Percentiles rank a stretch among this genome's conserved stretches.
Evolutionary conservation across 164 flowering plant genomes (phyloP).

Genomic region (Akebia trifoliata): DNA sequence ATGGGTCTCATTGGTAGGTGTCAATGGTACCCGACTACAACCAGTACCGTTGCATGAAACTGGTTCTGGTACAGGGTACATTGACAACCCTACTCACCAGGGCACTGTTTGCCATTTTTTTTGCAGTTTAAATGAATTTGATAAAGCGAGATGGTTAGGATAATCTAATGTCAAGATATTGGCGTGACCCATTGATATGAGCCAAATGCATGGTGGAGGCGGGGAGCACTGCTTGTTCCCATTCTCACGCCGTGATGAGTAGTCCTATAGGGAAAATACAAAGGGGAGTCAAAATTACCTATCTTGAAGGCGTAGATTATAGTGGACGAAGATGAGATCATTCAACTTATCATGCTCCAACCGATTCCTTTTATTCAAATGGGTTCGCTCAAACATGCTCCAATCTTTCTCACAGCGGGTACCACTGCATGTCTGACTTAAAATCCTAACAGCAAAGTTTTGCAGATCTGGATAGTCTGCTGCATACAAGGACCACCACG

Average conservation of each 20-base stretch:
- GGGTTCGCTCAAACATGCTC: slow-evolving; percentile 27
- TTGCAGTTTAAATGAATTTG: not conserved
- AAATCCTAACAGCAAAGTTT: slow-evolving; percentile 32
- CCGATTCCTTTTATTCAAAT: slow-evolving; percentile 24
- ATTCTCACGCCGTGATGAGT: not conserved
- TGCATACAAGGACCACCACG: slow-evolving; percentile 49
- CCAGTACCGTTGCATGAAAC: no score
- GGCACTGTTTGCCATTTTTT: not conserved
- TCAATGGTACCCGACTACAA: no score
- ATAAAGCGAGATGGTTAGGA: not conserved
- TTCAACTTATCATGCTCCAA: slow-evolving; percentile 28
- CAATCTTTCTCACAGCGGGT: slow-evolving; percentile 15
- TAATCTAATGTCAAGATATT: not conserved
- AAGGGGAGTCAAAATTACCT: slow-evolving; percentile 24
- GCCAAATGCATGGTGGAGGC: not conserved
- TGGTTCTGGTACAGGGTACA: no score
- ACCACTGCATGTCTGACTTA: slow-evolving; percentile 35
- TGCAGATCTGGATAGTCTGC: slow-evolving; percentile 33
- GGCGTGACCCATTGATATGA: not conserved
- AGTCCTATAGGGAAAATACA: no score
- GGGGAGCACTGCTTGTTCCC: slow-evolving; percentile 1
- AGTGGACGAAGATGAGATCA: slow-evolving; percentile 29
- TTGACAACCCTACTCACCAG: no score
- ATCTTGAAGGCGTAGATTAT: slow-evolving; percentile 30
- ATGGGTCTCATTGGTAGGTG: no score